Conservation (phyloP, 1,139 yeast genomes). For the Geotrichum aggregatum region DNA sequence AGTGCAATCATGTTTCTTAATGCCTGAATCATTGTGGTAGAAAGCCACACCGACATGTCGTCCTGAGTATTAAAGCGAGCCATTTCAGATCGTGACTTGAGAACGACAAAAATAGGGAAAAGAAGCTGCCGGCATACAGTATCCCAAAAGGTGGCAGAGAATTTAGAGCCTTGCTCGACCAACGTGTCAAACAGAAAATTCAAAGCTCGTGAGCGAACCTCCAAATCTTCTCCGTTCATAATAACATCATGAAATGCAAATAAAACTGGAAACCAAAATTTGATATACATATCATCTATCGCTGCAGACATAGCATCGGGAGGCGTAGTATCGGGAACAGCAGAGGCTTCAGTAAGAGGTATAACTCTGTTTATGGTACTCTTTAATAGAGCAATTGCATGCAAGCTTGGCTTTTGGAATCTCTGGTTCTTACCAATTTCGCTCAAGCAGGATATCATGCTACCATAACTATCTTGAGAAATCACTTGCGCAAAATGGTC, state of each 20-base stretch:
- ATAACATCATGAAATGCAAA: slow-evolving; percentile 82
- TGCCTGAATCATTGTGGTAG: slow-evolving; percentile 94
- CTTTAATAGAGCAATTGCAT: slow-evolving; percentile 73
- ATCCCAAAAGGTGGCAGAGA: slow-evolving; percentile 77
- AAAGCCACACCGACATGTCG: slow-evolving; percentile 88
- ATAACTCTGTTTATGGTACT: slow-evolving; percentile 51
- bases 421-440: slow-evolving; percentile 78
- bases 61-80: slow-evolving; percentile 65
- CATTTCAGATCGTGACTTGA: slow-evolving; percentile 73
- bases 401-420: slow-evolving; percentile 76
- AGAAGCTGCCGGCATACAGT: slow-evolving; percentile 68
- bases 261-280: slow-evolving; percentile 76
- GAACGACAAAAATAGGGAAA: slow-evolving; percentile 84
- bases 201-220: slow-evolving; percentile 86
- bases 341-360: slow-evolving; percentile 19
- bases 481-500: slow-evolving; percentile 62
- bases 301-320: slow-evolving; percentile 35
- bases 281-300: slow-evolving; percentile 43
- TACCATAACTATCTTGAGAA: slow-evolving; percentile 69
- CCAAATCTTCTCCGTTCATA: slow-evolving; percentile 91
- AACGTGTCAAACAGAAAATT: slow-evolving; percentile 76
- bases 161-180: slow-evolving; percentile 72
- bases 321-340: slow-evolving; percentile 18
- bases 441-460: slow-evolving; percentile 71
- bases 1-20: slow-evolving; percentile 81